Conservation (phyloP, 768 basidiomycete species). For the Auriscalpium vulgare region DNA sequence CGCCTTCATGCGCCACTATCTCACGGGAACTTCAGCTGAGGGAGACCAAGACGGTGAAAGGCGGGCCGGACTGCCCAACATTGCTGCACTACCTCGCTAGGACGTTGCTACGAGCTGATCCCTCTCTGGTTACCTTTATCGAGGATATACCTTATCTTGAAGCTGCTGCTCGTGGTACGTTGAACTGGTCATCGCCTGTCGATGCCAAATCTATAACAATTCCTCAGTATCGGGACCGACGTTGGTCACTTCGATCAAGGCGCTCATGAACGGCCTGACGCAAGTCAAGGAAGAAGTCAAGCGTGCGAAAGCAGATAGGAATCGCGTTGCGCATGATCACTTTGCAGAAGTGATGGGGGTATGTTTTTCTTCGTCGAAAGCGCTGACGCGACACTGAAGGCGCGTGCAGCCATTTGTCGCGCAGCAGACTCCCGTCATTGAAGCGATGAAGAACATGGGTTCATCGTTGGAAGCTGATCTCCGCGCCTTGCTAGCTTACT, state of each 20-base stretch:
- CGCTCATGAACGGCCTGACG: constrained; percentile 46
- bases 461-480: constrained; percentile 52
- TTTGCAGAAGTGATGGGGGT: constrained; percentile 72
- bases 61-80: constrained; percentile 68
- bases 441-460: constrained; percentile 60
- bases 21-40: constrained; percentile 44
- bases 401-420: constrained; percentile 26
- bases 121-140: constrained; percentile 59
- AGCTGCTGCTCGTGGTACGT: constrained; percentile 70
- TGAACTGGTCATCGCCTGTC: neutral
- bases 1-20: neutral
- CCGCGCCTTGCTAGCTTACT: constrained; percentile 54
- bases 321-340: constrained; percentile 39
- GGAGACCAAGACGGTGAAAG: constrained; percentile 72
- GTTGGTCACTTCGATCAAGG: constrained; percentile 49
- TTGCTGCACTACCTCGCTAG: constrained; percentile 87
- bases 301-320: constrained; percentile 27
- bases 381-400: neutral
- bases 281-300: constrained; percentile 52
- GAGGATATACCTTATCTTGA: constrained; percentile 79
- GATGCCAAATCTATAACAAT: neutral
- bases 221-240: constrained; percentile 65
- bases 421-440: constrained; percentile 43
- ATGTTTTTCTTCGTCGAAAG: neutral
- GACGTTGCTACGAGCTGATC: constrained; percentile 60